Base-by-base conservation (phyloP, 2,329 filamentous ascomycete genomes). In the Diaporthe humulicola region DNA sequence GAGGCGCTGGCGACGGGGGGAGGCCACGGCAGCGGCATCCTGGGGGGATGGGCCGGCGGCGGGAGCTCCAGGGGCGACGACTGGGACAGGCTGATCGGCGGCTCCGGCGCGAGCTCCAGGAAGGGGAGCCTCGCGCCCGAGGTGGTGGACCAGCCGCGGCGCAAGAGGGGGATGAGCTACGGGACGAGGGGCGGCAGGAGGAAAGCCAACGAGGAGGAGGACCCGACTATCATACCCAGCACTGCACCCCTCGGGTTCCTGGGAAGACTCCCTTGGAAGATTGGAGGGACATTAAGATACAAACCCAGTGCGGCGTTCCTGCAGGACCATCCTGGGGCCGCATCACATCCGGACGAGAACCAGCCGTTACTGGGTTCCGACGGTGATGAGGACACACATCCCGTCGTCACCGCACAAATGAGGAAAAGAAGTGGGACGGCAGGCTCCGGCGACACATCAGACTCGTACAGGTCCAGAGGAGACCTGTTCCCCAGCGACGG, bases 401-500 rank as follows among this genome's bases (percentile, higher is more conserved):
- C 72, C 28, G 72, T 50, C 40, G n/a, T 72, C 50, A 40, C 61
- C 36, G 28, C 70, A 52, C 40, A 84, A 69, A 83, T 78, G 77
- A 87, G 93, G 78, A 90, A 92, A 77, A 90, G 96, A 69, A 98
- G 96, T 83, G 91, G 91, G 61, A 98, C 96, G 1, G 90, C 91
- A 19, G 93, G 91, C 6, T 98, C 95, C 17, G 93, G 93, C 54
- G 93, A 93, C 77, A 98, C 96, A 0, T 93, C 92, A 38, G 95
- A 96, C 81, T 98, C 96, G 8, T 92, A 94, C 77, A 93, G 96
- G 79, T 98, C 95, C 15, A 88, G 96, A 61, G 95, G 95, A 2
- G 96, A 98, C 84, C 86, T 98, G 17, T 97, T 98, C 78, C 95
- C 95, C 0, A 98, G 95, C 79, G 95, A 98, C 76, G 91, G 89